Evolutionary conservation across 257 asterid species (phyloP), one percentile per base, ranked within the genome.

Genomic region (Fraxinus americana): DNA sequence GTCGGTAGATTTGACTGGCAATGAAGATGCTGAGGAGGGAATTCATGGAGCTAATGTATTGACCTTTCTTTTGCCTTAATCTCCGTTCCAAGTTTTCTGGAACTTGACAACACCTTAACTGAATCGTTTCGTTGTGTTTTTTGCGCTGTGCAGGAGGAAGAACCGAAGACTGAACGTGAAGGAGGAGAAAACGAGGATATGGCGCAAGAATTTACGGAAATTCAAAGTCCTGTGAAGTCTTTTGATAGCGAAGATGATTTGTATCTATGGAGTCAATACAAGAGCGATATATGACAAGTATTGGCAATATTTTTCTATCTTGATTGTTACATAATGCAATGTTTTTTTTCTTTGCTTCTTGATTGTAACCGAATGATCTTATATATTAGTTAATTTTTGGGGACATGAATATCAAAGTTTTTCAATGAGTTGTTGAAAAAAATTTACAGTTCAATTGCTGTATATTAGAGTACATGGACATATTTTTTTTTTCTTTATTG

Each of bases 201-300:
- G 52, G 84, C 76, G 43, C 74, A 82, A 65, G 89, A 76, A 16
- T 30, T 32, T 69, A 38, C 75, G 5, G 78, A 77, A 71, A 88
- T 75, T 77, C 81, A 61, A 67, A 86, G 80, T 80, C 86, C 87
- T 4, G 73, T 23, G 38, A 77, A 85, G 80, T 30, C 72, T 8
- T 77, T 73, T 27, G 90, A 88, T n/a, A 87, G 59, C 7, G 95
- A 87, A 2, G 92, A 88, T 41, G 97, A 86, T 77, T 59, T 78
- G 36, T 77, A 81, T 30, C 17, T 23, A 27, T 90, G 87, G 88
- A 81, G 80, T 84, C 83, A 89, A 61, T 90, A 88, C 69, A 82
- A 79, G 85, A 85, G 92, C 72, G 91, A 81, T 17, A 8, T 43
- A 72, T 83, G 68, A 82, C 65, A 12, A 16, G 69, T 57, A 50